Conservation (phyloP, 805 yeast species). For the Sugiyamaella marilandica region DNA sequence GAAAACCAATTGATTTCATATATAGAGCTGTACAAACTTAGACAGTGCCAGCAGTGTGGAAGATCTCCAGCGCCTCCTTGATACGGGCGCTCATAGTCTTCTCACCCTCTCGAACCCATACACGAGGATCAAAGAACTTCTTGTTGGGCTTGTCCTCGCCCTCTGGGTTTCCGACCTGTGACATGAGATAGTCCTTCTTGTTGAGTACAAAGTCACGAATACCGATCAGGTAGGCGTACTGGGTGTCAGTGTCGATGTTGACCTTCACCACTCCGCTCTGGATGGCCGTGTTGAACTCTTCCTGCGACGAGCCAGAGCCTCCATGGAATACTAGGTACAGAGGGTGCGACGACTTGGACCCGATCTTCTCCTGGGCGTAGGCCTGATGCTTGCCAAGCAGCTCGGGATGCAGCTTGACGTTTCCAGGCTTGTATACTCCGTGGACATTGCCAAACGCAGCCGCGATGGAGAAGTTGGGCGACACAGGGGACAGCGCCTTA, state of each 20-base stretch:
- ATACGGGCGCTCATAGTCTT: slow-evolving; percentile 92
- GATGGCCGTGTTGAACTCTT: slow-evolving; percentile 89
- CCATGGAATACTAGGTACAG: slow-evolving; percentile 99
- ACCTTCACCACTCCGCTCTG: slow-evolving; percentile 95
- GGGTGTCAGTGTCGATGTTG: slow-evolving; percentile 98
- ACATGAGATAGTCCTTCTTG: slow-evolving; percentile 90
- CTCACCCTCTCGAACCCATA: slow-evolving; percentile 99
- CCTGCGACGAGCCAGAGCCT: slow-evolving; percentile 96
- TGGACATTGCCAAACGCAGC: slow-evolving; percentile 99
- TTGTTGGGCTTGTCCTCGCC: slow-evolving; percentile 99
- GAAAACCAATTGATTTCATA: no score
- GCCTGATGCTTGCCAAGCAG: slow-evolving; percentile 94
- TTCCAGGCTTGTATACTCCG: slow-evolving; percentile 99
- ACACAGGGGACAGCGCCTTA: slow-evolving; percentile 83
- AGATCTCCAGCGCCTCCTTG: slow-evolving; percentile 72
- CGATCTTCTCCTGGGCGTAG: slow-evolving; percentile 68
- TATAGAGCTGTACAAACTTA: slow-evolving; percentile 15
- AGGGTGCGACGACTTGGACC: slow-evolving; percentile 56
- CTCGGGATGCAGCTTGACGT: slow-evolving; percentile 87
- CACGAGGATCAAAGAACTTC: slow-evolving; percentile 99
- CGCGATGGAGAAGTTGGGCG: slow-evolving; percentile 98
- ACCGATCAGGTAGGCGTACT: slow-evolving; percentile 95
- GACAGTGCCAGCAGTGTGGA: slow-evolving; percentile 46
- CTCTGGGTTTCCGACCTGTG: slow-evolving; percentile 98
- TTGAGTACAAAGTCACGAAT: slow-evolving; percentile 93